Evolutionary conservation across 78 protist species (phyloP), one percentile per base, ranked within the genome.

Genomic region (Dictyostelium purpureum): DNA sequence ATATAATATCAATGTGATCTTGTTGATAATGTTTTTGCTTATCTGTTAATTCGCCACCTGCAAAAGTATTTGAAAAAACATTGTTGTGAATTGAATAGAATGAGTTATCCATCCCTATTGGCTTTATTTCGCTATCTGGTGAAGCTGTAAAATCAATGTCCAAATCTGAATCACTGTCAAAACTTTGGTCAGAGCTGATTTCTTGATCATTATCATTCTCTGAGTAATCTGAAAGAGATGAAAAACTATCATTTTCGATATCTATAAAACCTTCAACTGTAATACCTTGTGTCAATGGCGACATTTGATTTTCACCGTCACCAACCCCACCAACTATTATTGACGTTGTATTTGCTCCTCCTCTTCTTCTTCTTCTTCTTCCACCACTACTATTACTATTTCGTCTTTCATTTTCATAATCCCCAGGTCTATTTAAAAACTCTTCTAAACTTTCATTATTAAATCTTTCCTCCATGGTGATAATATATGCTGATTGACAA

Each of bases 31-130:
- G 56, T 45, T 65, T 71, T 78, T 78, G 87, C 24, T 57, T 14
- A 24, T 28, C 56, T 78, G 87, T 49, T 38, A 61, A 61, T 28
- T 61, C 69, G 31, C 69, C 69, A 61, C 69, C 69, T 11, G 42
- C 16, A 31, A 26, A 61, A 28, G 31, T 61, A 31, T 61, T 61
- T 61, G 42, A 61, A 61, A 61, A 61, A 14, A 61, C 31, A 16
- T 61, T 61, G 31, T 61, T 61, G 31, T 61, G 69, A 10, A 61
- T 61, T 28, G 69, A 61, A 61, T 61, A 61, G 14, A 31, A 61
- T 10, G 31, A n/a, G 18, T 61, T 61, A 12, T 61, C 69, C 69
- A 61, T 61, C 6, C 31, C 69, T 11, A n/a, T n/a, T 61, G 37
- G 2, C 69, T 61, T 28, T 61, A 31, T 26, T 61, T 61, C 40